phyloP scores from a whole-genome alignment of 805 yeast genomes.

The Ogataea thermomethanolica region DNA sequence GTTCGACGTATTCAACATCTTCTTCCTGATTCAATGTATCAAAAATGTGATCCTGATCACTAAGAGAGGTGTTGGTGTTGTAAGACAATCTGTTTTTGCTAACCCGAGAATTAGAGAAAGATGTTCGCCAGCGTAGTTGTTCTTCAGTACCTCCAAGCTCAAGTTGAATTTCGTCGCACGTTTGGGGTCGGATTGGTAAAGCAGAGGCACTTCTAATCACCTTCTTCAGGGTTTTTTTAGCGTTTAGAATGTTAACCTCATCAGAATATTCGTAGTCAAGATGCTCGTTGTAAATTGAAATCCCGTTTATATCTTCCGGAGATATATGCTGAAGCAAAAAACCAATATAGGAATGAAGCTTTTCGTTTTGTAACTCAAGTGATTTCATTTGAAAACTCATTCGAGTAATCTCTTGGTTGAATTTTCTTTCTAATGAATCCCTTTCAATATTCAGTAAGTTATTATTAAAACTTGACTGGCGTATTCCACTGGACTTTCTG shows the following conservation, averaged over 20 bases:
- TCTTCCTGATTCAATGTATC: constrained; percentile 23
- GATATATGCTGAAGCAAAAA: constrained; percentile 47
- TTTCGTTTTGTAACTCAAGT: constrained; percentile 52
- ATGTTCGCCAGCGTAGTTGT: constrained; percentile 9
- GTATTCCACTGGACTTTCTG: constrained; percentile 19
- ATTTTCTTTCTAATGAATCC: constrained; percentile 23
- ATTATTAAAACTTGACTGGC: constrained; percentile 25
- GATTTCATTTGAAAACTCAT: constrained; percentile 53
- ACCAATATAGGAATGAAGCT: constrained; percentile 54
- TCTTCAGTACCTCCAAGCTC: constrained; percentile 5
- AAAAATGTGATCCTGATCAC: constrained; percentile 19
- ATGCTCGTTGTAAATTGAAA: constrained; percentile 21
- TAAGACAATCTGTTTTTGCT: constrained; percentile 17
- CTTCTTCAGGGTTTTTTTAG: constrained; percentile 40
- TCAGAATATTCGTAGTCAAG: constrained; percentile 47
- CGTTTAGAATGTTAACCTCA: constrained; percentile 47
- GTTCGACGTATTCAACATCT: constrained; percentile 28
- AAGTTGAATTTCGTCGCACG: constrained; percentile 4
- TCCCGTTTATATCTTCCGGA: constrained; percentile 21
- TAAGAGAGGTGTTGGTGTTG: constrained; percentile 17
- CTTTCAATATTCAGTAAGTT: constrained; percentile 25
- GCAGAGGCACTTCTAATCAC: constrained; percentile 35
- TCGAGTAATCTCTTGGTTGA: constrained; percentile 47
- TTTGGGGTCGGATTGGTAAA: constrained; percentile 27
- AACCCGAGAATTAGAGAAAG: constrained; percentile 12